Evolutionary conservation across 192 early-diverging fungal species (phyloP).

Genomic region (Coemansia sp.): DNA sequence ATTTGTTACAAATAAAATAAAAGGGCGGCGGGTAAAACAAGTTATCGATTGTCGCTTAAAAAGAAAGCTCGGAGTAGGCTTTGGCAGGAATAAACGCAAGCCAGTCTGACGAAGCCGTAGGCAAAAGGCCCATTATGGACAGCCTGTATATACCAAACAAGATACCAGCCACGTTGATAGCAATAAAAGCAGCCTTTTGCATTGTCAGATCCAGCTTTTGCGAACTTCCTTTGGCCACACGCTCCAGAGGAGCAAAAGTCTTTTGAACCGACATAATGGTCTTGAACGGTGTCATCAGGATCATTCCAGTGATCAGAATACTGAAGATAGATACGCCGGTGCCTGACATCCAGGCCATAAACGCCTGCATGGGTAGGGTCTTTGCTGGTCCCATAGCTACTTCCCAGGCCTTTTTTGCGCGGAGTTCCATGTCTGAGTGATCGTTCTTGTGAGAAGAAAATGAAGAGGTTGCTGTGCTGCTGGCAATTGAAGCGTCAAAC

Average conservation of each 20-base stretch:
- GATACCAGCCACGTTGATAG: constrained; percentile 78
- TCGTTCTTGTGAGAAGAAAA: constrained; percentile 13
- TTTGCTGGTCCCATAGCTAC: constrained; percentile 86
- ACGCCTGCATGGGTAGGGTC: constrained; percentile 92
- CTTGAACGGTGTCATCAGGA: constrained; percentile 82
- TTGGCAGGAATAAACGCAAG: constrained; percentile 85
- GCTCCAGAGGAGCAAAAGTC: constrained; percentile 78
- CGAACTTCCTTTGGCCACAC: constrained; percentile 47
- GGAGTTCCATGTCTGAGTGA: constrained; percentile 33
- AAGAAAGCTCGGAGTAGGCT: constrained; percentile 41
- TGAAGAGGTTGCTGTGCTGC: constrained; percentile 5
- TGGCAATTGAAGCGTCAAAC: constrained; percentile 24
- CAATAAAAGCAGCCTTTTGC: constrained; percentile 83
- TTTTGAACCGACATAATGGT: constrained; percentile 71
- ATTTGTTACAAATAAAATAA: neutral
- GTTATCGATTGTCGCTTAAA: constrained; percentile 3
- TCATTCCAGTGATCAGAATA: constrained; percentile 95
- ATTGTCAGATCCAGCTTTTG: constrained; percentile 57
- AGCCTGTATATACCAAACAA: constrained; percentile 89
- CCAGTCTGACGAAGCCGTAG: constrained; percentile 93
- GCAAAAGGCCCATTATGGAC: constrained; percentile 92
- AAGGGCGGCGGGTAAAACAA: neutral
- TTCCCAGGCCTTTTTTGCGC: constrained; percentile 94
- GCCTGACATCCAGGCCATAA: constrained; percentile 99
- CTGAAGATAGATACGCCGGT: constrained; percentile 94